These are phyloP conservation scores for Picea sitchensis DNA, from an alignment of 75 land plant species.

Conservation along the genomic window DNA sequence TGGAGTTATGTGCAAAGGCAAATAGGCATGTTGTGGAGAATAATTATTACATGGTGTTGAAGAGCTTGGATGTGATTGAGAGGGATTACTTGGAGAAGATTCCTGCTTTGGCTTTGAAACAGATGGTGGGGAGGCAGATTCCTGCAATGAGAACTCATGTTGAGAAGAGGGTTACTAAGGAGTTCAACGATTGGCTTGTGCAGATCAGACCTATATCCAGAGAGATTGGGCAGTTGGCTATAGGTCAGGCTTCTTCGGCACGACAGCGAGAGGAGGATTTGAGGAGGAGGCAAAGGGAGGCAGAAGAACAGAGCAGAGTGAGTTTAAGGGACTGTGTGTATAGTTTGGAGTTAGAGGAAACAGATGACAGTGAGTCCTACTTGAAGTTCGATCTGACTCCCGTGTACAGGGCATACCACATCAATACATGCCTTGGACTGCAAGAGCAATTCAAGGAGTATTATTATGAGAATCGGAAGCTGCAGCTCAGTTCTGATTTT, in stretches of 20 bases:
- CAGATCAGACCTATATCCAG: conserved; percentile 73
- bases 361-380: conserved; percentile 66
- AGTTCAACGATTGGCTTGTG: conserved; percentile 95
- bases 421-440: conserved; percentile 76
- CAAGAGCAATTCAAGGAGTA: conserved; percentile 79
- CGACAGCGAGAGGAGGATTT: conserved; percentile 91
- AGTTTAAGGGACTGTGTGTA: conserved; percentile 60
- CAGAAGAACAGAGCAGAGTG: conserved; percentile 78
- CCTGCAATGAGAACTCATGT: conserved; percentile 68
- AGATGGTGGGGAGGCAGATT: conserved; percentile 62
- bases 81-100: conserved; percentile 60
- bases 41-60: conserved; percentile 75
- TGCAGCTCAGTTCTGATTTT: conserved; percentile 88
- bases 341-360: conserved; percentile 66
- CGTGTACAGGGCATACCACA: conserved; percentile 85
- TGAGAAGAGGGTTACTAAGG: conserved; percentile 71
- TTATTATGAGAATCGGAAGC: conserved; percentile 72
- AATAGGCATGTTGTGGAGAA: conserved; percentile 67
- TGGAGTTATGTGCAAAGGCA: conserved; percentile 64
- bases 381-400: conserved; percentile 88
- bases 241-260: conserved; percentile 77
- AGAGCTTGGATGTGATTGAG: conserved; percentile 77
- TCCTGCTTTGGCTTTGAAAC: conserved; percentile 53
- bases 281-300: conserved; percentile 63
- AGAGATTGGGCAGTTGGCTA: conserved; percentile 87